Evolutionary conservation across 805 yeast genomes (phyloP).

Genomic region (Yarrowia sp.): DNA sequence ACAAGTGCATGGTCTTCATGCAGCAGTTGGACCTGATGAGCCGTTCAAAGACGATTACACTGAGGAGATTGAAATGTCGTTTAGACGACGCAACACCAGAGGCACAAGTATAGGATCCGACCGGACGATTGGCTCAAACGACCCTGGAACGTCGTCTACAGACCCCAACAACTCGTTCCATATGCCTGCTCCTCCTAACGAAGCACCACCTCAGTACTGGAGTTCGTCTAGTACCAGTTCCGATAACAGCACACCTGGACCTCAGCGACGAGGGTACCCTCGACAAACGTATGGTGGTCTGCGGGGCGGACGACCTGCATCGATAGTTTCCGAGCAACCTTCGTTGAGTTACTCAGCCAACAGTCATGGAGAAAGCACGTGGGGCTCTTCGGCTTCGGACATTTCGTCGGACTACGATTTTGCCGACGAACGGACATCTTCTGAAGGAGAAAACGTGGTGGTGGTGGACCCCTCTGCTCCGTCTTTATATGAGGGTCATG

Average conservation of each 20-base stretch:
- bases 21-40: constrained; percentile 8
- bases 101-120: constrained; percentile 22
- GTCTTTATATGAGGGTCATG: not conserved
- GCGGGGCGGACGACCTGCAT: constrained; percentile 1
- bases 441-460: constrained; percentile 16
- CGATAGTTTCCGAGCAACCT: constrained; percentile 13
- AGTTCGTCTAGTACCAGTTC: not conserved
- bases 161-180: not conserved
- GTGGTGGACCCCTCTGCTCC: constrained; percentile 15
- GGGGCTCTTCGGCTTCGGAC: constrained; percentile 23
- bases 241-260: not conserved
- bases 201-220: not conserved
- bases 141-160: not conserved
- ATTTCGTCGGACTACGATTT: constrained; percentile 19
- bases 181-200: constrained; percentile 1
- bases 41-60: constrained; percentile 14
- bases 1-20: not conserved
- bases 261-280: not conserved
- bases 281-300: not conserved
- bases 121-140: constrained; percentile 13
- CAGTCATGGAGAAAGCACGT: constrained; percentile 16
- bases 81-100: constrained; percentile 8
- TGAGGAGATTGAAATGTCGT: constrained; percentile 20
- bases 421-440: constrained; percentile 15
- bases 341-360: constrained; percentile 18